Evolutionary conservation across 345 rosid genomes (phyloP).

Genomic region (Citrus reticulata): DNA sequence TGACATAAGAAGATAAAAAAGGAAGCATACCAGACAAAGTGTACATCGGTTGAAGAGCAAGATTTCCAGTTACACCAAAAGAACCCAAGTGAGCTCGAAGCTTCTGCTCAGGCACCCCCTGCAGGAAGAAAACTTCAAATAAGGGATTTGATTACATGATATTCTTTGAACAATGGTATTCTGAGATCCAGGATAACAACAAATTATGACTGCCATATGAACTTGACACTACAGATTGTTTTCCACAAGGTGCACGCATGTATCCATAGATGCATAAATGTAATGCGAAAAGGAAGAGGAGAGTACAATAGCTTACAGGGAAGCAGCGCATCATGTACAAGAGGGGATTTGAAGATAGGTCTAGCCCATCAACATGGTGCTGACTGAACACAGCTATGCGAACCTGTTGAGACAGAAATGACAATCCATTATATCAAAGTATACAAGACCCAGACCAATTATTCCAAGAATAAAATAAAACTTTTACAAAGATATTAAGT

Average conservation of each 20-base stretch:
- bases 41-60: conserved; percentile 99
- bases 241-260: background rate
- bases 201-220: background rate
- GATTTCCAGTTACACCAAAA: conserved; percentile 96
- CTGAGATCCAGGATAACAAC: background rate
- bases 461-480: background rate
- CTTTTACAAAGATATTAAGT: background rate
- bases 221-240: background rate
- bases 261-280: background rate
- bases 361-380: conserved; percentile 99
- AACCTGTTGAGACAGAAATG: conserved; percentile 51
- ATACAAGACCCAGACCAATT: background rate
- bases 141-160: conserved; percentile 1
- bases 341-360: conserved; percentile 92
- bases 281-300: background rate
- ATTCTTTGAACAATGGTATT: background rate
- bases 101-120: conserved; percentile 98
- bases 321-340: conserved; percentile 98
- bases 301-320: conserved; percentile 53
- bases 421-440: conserved; percentile 13
- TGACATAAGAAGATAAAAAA: background rate
- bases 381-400: conserved; percentile 98
- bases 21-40: conserved; percentile 79
- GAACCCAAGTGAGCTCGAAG: conserved; percentile 94
- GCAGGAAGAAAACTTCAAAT: conserved; percentile 24